phyloP scores from a whole-genome alignment of 1,139 yeast genomes.

The Arxiozyma telluris region DNA sequence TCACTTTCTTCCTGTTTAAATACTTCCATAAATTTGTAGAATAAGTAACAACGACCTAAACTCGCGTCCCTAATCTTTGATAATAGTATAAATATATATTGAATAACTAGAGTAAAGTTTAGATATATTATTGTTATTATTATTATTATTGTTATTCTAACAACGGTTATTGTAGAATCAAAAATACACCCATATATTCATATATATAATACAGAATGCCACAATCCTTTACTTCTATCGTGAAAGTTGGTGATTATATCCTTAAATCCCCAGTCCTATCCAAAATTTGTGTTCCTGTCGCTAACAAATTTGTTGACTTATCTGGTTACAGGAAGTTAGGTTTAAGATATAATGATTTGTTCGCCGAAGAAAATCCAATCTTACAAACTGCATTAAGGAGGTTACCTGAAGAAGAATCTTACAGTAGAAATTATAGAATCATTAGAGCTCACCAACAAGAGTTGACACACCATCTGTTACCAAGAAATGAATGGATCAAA shows the following conservation, averaged over 20 bases:
- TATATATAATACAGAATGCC: slow-evolving; percentile 21
- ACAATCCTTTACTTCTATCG: slow-evolving; percentile 67
- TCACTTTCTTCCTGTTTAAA: too few species aligned
- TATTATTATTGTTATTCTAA: too few species aligned
- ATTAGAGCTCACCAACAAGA: slow-evolving; percentile 87
- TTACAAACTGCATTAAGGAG: slow-evolving; percentile 83
- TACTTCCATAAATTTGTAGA: too few species aligned
- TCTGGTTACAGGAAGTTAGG: slow-evolving; percentile 95
- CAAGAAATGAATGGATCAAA: slow-evolving; percentile 67
- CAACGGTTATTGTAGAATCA: too few species aligned
- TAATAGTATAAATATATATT: neutral
- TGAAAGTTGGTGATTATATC: slow-evolving; percentile 72
- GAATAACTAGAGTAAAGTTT: neutral
- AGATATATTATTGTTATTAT: too few species aligned
- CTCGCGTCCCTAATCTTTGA: too few species aligned
- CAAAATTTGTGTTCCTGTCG: slow-evolving; percentile 68
- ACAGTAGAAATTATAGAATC: slow-evolving; percentile 87
- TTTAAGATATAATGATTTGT: slow-evolving; percentile 75
- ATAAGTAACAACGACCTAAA: too few species aligned
- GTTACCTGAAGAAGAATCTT: slow-evolving; percentile 73
- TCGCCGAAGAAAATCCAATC: slow-evolving; percentile 78
- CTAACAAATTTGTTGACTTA: slow-evolving; percentile 60
- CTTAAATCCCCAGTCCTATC: slow-evolving; percentile 72
- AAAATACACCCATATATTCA: neutral
- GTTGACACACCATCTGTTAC: slow-evolving; percentile 75